Base-by-base conservation (phyloP, 495 filamentous ascomycete genomes). In the Letharia lupina region DNA sequence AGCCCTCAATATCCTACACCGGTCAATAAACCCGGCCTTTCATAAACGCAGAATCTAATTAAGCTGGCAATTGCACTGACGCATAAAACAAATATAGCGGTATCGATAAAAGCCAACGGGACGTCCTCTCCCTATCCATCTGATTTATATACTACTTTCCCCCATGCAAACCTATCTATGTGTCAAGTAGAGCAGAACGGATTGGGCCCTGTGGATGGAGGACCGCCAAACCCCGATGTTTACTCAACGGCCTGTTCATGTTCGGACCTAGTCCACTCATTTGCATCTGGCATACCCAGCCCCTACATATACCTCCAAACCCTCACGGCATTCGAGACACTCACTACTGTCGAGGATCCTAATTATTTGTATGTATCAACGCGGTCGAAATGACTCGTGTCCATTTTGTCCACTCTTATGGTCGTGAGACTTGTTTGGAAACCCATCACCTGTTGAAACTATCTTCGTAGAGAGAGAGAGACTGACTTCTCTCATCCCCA, bases 221-320 rank as follows among this genome's bases (percentile, higher is more conserved):
- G 62, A 9, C 62, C 62, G 16, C 62, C 62, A 1, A 12, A 9
- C 5, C 62, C 62, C 12, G 62, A 42, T 3, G 11, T n/a, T 18
- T 57, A 57, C 50, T 64, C 48, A 9, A 64, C 62, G 23, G 62
- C 62, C 11, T 64, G 62, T 42, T 64, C 62, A 31, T 64, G 62
- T 54, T 52, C 47, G 5, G 48, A 45, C n/a, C 47, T 64, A 15
- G 13, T 64, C 23, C 33, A n/a, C 4, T 62, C 61, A 6, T 33
- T 39, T 6, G 61, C 23, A 37, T 37, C 60, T 9, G 37, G 15
- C 31, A 15, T 42, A 62, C 33, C 23, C 12, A 52, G n/a, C 31
- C 48, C 48, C 12, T 52, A 52, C 23, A 31, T 6, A 31, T 52
- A 52, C n/a, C 35, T 20, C 18, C 15, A 60, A 15, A 42, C 40